phyloP scores from a whole-genome alignment of 768 basidiomycete genomes.

The Leucosporidium creatinivorum region DNA sequence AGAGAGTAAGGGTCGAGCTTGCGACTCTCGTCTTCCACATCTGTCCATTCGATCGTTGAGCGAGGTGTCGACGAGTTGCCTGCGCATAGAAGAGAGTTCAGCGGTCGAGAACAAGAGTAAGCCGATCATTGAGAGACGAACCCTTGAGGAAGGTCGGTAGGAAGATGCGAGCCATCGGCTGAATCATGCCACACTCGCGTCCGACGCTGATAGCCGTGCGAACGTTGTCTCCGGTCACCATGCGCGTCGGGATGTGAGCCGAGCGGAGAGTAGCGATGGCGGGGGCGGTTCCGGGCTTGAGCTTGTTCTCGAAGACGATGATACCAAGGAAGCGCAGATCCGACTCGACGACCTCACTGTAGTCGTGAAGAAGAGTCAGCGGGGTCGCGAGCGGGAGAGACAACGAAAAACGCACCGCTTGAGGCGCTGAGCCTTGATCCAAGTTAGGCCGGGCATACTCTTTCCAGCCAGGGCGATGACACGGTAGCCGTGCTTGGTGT shows the following conservation, averaged over 20 bases:
- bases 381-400: neutral
- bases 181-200: constrained; percentile 81
- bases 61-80: constrained; percentile 42
- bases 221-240: constrained; percentile 98
- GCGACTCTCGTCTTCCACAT: constrained; percentile 77
- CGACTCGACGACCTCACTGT: constrained; percentile 87
- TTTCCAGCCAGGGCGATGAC: constrained; percentile 98
- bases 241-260: constrained; percentile 86
- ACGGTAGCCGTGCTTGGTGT: constrained; percentile 91
- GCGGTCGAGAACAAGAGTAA: no score
- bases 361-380: neutral
- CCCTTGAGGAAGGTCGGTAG: constrained; percentile 71
- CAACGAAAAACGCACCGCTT: constrained; percentile 57
- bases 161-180: constrained; percentile 81
- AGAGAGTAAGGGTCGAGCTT: constrained; percentile 83
- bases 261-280: constrained; percentile 79
- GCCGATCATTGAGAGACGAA: constrained; percentile 42
- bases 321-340: constrained; percentile 83
- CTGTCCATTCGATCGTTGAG: constrained; percentile 76
- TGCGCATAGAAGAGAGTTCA: constrained; percentile 34
- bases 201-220: constrained; percentile 95
- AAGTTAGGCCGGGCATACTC: constrained; percentile 83
- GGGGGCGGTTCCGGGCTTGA: constrained; percentile 83
- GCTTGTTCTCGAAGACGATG: constrained; percentile 95
- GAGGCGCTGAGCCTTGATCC: constrained; percentile 95